Percentiles rank a stretch among this genome's conserved stretches.
phyloP scores from a whole-genome alignment of 1,139 yeast genomes.

The Candida albicans region DNA sequence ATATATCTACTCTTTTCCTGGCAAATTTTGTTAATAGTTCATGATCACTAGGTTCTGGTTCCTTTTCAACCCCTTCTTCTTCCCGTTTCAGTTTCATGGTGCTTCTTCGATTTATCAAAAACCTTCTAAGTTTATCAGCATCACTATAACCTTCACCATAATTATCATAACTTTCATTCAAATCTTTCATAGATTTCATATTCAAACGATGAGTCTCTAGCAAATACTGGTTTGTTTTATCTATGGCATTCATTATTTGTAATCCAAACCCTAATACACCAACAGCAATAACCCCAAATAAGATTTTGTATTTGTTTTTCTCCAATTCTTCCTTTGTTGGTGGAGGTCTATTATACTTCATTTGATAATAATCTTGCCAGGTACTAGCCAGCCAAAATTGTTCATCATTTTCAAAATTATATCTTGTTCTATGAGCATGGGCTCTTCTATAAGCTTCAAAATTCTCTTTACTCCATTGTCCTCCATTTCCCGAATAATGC shows the following conservation, averaged over 20 bases:
- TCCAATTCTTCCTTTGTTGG: constrained; percentile 46
- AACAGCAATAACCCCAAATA: constrained; percentile 43
- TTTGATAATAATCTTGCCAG: constrained; percentile 65
- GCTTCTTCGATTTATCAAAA: constrained; percentile 59
- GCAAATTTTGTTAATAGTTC: constrained; percentile 37
- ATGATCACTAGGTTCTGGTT: constrained; percentile 27
- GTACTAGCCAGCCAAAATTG: constrained; percentile 67
- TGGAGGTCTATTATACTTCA: constrained; percentile 38
- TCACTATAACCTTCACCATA: constrained; percentile 44
- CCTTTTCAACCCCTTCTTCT: constrained; percentile 21
- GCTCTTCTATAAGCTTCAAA: constrained; percentile 43
- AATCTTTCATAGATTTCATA: constrained; percentile 47
- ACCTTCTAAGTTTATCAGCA: constrained; percentile 50
- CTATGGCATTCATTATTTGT: constrained; percentile 47
- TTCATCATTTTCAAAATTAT: constrained; percentile 39
- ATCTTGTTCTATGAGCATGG: constrained; percentile 36
- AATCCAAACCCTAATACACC: constrained; percentile 40
- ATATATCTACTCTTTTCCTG: constrained; percentile 24
- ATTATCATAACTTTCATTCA: constrained; percentile 50
- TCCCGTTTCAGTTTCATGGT: constrained; percentile 22
- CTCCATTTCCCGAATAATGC: constrained; percentile 38
- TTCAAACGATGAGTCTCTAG: constrained; percentile 36
- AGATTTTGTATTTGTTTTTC: constrained; percentile 47
- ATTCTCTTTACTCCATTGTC: constrained; percentile 14
- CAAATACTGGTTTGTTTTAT: constrained; percentile 31